These are phyloP conservation scores for Xylaria cubensis DNA, from an alignment of 495 filamentous ascomycete species.

Conservation along the genomic window DNA sequence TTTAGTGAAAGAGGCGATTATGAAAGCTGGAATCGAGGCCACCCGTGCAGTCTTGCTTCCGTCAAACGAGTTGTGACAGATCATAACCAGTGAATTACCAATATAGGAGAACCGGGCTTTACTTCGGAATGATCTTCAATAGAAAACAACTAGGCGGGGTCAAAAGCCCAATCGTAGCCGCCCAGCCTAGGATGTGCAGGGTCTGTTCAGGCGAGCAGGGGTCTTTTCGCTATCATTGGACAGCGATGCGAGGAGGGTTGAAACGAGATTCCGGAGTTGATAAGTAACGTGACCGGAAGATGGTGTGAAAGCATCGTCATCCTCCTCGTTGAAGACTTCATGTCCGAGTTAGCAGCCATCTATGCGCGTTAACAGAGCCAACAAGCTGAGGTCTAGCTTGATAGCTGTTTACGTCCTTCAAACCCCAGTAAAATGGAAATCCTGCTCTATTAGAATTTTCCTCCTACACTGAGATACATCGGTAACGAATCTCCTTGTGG, in stretches of 20 bases:
- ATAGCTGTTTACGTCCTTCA: constrained; percentile 22
- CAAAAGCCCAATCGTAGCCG: constrained; percentile 46
- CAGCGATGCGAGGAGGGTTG: constrained; percentile 37
- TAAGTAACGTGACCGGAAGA: constrained; percentile 49
- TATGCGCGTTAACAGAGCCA: neutral
- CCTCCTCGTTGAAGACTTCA: constrained; percentile 20
- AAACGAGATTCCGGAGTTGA: constrained; percentile 44
- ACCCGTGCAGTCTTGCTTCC: constrained; percentile 19
- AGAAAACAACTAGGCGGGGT: constrained; percentile 23
- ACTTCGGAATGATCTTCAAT: constrained; percentile 41
- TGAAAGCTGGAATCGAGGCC: neutral
- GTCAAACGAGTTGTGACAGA: neutral
- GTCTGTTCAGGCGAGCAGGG: constrained; percentile 45
- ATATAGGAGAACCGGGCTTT: constrained; percentile 17
- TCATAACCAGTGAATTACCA: constrained; percentile 10
- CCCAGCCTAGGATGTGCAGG: constrained; percentile 40
- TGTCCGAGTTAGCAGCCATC: neutral
- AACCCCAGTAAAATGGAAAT: neutral
- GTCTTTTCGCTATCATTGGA: constrained; percentile 46
- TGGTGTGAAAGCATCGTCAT: constrained; percentile 48
- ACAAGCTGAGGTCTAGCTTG: constrained; percentile 25
- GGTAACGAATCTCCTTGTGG: neutral
- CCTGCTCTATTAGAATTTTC: neutral
- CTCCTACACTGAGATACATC: neutral
- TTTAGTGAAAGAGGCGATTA: constrained; percentile 7